Percentiles rank a stretch among this genome's conserved stretches.
phyloP scores from a whole-genome alignment of 768 basidiomycete species.

The Coprinopsis marcescibilis region DNA sequence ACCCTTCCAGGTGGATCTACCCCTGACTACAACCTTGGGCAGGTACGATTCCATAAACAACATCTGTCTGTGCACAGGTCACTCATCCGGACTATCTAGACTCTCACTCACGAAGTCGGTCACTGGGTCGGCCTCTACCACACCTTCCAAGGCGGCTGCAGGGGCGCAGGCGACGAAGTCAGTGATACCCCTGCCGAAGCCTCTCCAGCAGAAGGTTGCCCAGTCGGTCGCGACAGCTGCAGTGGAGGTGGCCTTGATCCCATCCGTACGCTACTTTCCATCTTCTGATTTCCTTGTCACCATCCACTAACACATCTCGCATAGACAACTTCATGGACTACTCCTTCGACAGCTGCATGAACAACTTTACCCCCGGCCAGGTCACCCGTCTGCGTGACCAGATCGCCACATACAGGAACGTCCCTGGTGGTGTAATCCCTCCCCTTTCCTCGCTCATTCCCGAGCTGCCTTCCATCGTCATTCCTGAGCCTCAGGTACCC shows the following conservation, averaged over 20 bases:
- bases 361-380: conserved; percentile 26
- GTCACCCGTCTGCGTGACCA: conserved; percentile 11
- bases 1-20: conserved; percentile 39
- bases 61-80: background rate
- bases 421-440: too few species aligned
- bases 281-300: background rate
- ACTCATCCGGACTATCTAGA: conserved; percentile 19
- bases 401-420: conserved; percentile 7
- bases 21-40: conserved; percentile 36
- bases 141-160: conserved; percentile 51
- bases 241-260: conserved; percentile 35
- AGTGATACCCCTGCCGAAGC: conserved; percentile 43
- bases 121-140: conserved; percentile 59
- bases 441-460: too few species aligned
- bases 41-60: conserved; percentile 15
- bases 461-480: too few species aligned
- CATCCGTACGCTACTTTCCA: conserved; percentile 28
- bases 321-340: conserved; percentile 35
- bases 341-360: conserved; percentile 24
- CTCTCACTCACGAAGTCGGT: conserved; percentile 50
- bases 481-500: too few species aligned
- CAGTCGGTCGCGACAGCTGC: conserved; percentile 31
- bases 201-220: conserved; percentile 37
- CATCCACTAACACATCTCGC: too few species aligned
- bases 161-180: conserved; percentile 34